These are phyloP conservation scores for Leishmania mexicana DNA, from an alignment of 208 protist genomes.

Conservation along the genomic window DNA sequence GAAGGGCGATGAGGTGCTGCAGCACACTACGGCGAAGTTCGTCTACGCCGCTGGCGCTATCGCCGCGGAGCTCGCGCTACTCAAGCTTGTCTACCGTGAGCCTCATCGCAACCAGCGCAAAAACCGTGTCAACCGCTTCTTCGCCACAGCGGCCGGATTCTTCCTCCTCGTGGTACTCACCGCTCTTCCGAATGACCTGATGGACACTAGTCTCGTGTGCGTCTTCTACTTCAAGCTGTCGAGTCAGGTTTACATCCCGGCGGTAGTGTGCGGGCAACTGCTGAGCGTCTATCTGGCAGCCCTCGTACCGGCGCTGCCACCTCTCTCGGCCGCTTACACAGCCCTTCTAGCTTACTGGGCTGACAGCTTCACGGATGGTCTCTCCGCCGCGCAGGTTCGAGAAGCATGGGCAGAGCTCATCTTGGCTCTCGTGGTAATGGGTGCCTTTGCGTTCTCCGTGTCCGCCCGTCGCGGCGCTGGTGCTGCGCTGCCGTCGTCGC, in stretches of 20 bases:
- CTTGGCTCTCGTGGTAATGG: conserved; percentile 25
- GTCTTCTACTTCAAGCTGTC: conserved; percentile 46
- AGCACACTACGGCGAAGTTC: conserved; percentile 61
- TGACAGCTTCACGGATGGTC: not conserved
- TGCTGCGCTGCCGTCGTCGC: not conserved
- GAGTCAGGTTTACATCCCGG: conserved; percentile 49
- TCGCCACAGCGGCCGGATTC: conserved; percentile 41
- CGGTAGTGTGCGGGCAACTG: conserved; percentile 56
- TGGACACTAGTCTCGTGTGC: conserved; percentile 54
- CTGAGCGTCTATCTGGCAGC: conserved; percentile 59
- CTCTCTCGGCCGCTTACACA: conserved; percentile 21
- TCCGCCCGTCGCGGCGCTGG: conserved; percentile 35
- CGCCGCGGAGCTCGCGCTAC: conserved; percentile 43
- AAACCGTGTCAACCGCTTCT: conserved; percentile 43
- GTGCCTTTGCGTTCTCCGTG: conserved; percentile 37
- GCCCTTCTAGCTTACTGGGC: conserved; percentile 20
- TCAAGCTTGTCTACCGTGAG: conserved; percentile 57
- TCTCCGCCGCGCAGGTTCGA: conserved; percentile 25
- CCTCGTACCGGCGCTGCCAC: conserved; percentile 37
- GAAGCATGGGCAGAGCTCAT: conserved; percentile 35
- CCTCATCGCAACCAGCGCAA: conserved; percentile 41
- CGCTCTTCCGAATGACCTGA: conserved; percentile 53
- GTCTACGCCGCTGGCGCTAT: conserved; percentile 54
- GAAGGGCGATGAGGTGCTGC: conserved; percentile 21
- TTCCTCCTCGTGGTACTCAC: conserved; percentile 42